Percentiles rank a stretch among this genome's conserved stretches.
Conservation (phyloP, 1,284 basidiomycete genomes). For the Xerocomus minutiporus region DNA sequence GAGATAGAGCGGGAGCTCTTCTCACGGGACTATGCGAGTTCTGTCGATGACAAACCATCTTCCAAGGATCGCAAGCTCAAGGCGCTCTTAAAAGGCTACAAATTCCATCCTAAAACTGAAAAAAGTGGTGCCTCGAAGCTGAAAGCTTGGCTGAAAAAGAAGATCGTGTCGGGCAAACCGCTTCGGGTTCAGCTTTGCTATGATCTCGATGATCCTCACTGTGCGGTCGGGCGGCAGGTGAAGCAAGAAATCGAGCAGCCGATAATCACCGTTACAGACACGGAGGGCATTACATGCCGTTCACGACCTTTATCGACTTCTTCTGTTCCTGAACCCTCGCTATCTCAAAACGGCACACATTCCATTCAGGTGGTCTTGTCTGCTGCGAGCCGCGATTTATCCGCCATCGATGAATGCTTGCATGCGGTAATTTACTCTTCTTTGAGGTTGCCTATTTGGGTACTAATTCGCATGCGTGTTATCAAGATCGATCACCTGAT, state of each 20-base stretch:
- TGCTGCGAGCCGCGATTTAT: conserved; percentile 51
- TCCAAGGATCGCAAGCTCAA: conserved; percentile 34
- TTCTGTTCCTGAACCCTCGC: conserved; percentile 8
- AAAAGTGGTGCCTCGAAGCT: conserved; percentile 43
- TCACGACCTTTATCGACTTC: conserved; percentile 8
- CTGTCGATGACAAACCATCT: conserved; percentile 31
- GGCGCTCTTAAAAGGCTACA: conserved; percentile 38
- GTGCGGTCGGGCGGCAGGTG: conserved; percentile 39
- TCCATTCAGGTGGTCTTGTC: conserved; percentile 44
- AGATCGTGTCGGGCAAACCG: conserved; percentile 40
- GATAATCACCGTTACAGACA: conserved; percentile 24
- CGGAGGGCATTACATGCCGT: conserved; percentile 20
- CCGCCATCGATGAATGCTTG: conserved; percentile 42
- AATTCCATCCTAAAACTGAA: conserved; percentile 34
- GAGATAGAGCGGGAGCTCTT: conserved; percentile 38
- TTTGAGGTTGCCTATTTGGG: conserved; percentile 12
- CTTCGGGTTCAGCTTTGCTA: conserved; percentile 36
- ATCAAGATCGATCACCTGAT: conserved; percentile 51
- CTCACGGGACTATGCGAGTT: conserved; percentile 22
- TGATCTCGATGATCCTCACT: conserved; percentile 34
- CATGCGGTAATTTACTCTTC: conserved; percentile 24
- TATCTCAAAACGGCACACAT: conserved; percentile 30
- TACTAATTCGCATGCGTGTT: conserved; percentile 10
- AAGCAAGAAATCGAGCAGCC: conserved; percentile 24
- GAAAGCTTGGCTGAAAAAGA: conserved; percentile 61